Base-by-base conservation (phyloP, 2,329 filamentous ascomycete genomes). In the Capronia coronata region DNA sequence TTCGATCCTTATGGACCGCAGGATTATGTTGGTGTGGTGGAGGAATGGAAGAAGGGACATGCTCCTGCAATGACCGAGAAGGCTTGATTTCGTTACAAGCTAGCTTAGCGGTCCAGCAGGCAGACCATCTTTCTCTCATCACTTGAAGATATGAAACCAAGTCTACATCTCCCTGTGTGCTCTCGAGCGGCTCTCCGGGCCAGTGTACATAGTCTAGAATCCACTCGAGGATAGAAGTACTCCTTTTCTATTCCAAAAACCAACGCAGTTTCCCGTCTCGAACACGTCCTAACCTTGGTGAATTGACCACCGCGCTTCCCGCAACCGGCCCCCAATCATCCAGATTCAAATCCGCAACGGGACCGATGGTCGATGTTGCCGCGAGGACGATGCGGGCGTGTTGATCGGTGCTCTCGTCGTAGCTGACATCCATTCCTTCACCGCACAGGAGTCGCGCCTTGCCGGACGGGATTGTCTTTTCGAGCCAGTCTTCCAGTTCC, bases 11-110 rank as follows among this genome's bases (percentile, higher is more conserved):
- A 48, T 27, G 35, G 37, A 18, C 45, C 45, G 2, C 11, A 63
- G 46, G 70, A 73, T 59, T 73, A 72, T 53, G 51, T 50, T 29
- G 68, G 68, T 1, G 41, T 73, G 40, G 62, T 69, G n/a, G 63
- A 66, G 16, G 71, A 73, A 51, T 73, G 59, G 60, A 16, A 25
- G 29, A 21, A 19, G 13, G 45, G 45, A 21, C 42, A 46, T 3
- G 13, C 34, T 19, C 5, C 5, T 19, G 5, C 18, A 6, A 3
- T 18, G n/a, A 18, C 34, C 14, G 14, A 37, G 4, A 3, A 18
- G 25, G 25, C 25, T 27, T 27, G 25, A 27, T 27, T 14, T n/a
- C n/a, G n/a, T n/a, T n/a, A n/a, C n/a, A n/a, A n/a, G n/a, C n/a
- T n/a, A n/a, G n/a, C n/a, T n/a, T n/a, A n/a, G n/a, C n/a, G n/a